phyloP scores from a whole-genome alignment of 805 yeast genomes.

The Wickerhamomyces strasburgensis region DNA sequence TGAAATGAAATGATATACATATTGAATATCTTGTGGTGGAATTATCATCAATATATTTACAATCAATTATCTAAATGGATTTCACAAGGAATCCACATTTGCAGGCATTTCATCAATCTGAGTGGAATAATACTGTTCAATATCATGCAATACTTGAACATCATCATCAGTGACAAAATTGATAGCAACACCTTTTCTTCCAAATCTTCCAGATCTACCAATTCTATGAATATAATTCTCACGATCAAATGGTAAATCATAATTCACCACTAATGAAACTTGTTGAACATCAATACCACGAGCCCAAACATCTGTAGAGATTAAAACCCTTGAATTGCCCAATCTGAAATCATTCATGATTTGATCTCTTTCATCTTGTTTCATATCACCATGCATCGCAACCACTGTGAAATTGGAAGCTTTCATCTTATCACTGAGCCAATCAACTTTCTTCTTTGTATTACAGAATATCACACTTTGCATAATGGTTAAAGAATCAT shows the following conservation, averaged over 20 bases:
- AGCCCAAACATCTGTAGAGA: constrained; percentile 96
- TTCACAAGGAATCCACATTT: constrained; percentile 52
- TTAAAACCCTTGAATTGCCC: constrained; percentile 88
- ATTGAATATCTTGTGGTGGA: too few species aligned
- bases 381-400: constrained; percentile 96
- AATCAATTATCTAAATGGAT: too few species aligned
- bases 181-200: constrained; percentile 97
- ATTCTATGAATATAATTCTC: constrained; percentile 97
- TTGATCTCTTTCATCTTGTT: constrained; percentile 89
- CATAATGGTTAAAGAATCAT: constrained; percentile 91
- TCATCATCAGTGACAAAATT: constrained; percentile 86
- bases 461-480: constrained; percentile 98
- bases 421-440: constrained; percentile 75
- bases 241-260: constrained; percentile 86
- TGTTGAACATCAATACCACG: constrained; percentile 99
- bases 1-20: too few species aligned
- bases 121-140: constrained; percentile 69
- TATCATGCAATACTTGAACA: constrained; percentile 63
- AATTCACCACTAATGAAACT: constrained; percentile 91
- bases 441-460: constrained; percentile 92
- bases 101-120: constrained; percentile 78
- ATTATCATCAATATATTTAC: too few species aligned
- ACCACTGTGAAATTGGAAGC: constrained; percentile 85
- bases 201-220: constrained; percentile 98
- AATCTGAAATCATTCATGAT: constrained; percentile 95